These are phyloP conservation scores for Phascolomyces articulosus DNA, from an alignment of 371 early-diverging fungal species.

Conservation along the genomic window DNA sequence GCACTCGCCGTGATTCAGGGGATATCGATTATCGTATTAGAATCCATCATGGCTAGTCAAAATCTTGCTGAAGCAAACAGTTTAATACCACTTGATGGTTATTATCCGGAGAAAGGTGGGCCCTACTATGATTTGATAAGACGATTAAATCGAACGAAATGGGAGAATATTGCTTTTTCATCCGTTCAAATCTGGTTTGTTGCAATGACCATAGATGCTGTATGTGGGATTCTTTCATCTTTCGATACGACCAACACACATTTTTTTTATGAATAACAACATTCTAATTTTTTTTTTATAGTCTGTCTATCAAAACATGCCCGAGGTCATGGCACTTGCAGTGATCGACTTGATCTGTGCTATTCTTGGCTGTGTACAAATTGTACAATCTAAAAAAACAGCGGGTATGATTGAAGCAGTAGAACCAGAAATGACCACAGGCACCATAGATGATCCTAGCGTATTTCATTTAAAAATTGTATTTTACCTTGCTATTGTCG, in stretches of 20 bases:
- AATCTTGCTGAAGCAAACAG: conserved; percentile 21
- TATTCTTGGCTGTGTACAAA: conserved; percentile 40
- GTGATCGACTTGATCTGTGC: conserved; percentile 41
- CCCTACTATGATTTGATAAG: conserved; percentile 29
- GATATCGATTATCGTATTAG: conserved; percentile 35
- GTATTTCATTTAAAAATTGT: conserved; percentile 31
- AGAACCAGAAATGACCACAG: conserved; percentile 17
- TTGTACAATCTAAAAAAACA: conserved; percentile 26
- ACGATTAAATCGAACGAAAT: conserved; percentile 41
- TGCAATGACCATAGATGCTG: conserved; percentile 53
- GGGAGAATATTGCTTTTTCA: conserved; percentile 53
- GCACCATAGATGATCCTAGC: conserved; percentile 2
- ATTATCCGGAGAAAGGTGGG: conserved; percentile 3
- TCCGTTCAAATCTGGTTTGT: conserved; percentile 50
- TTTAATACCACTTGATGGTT: too few relatives aligned
- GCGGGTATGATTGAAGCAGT: conserved; percentile 12
- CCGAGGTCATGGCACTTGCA: conserved; percentile 42
- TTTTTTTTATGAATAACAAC: background rate
- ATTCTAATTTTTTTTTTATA: conserved; percentile 11
- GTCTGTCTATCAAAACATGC: conserved; percentile 47
- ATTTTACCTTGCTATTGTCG: conserved; percentile 35
- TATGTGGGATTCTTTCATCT: conserved; percentile 16
- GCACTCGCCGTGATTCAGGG: conserved; percentile 41
- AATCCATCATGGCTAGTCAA: conserved; percentile 39
- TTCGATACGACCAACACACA: too few relatives aligned